Percentiles rank a stretch among this genome's conserved stretches.
These are phyloP conservation scores for Penicillium verrucosum DNA, from an alignment of 2,329 filamentous ascomycete genomes.

Conservation along the genomic window DNA sequence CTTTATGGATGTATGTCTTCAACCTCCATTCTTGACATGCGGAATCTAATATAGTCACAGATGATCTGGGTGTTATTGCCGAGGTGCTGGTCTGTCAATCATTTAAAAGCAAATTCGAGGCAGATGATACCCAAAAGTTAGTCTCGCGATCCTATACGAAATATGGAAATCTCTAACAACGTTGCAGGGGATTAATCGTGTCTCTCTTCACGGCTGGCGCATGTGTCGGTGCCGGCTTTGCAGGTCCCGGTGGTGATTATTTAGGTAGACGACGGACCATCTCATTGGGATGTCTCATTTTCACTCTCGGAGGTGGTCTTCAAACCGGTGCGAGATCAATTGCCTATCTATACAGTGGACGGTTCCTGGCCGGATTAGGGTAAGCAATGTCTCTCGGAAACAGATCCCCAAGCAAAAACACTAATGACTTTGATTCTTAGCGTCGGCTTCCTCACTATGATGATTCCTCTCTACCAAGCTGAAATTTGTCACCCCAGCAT, in stretches of 20 bases:
- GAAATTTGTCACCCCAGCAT: slow-evolving; percentile 77
- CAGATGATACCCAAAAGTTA: slow-evolving; percentile 32
- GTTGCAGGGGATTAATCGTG: slow-evolving; percentile 63
- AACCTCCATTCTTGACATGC: not conserved
- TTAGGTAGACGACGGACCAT: slow-evolving; percentile 71
- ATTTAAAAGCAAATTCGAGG: slow-evolving; percentile 33
- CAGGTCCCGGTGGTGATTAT: slow-evolving; percentile 61
- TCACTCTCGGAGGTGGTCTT: slow-evolving; percentile 67
- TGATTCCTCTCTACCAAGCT: slow-evolving; percentile 71
- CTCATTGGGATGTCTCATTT: slow-evolving; percentile 65
- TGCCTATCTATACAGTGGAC: slow-evolving; percentile 65
- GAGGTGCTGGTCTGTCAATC: slow-evolving; percentile 50
- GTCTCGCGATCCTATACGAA: not conserved
- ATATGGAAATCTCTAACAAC: not conserved
- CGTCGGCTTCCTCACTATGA: slow-evolving; percentile 61
- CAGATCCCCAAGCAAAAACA: slow-evolving; percentile 32
- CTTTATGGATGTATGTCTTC: slow-evolving; percentile 50
- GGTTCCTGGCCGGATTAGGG: slow-evolving; percentile 60
- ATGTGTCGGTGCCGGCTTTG: slow-evolving; percentile 65
- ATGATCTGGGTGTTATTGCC: slow-evolving; percentile 60
- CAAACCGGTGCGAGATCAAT: slow-evolving; percentile 66
- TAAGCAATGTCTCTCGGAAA: slow-evolving; percentile 21
- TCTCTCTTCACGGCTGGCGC: slow-evolving; percentile 75
- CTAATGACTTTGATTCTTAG: slow-evolving; percentile 36
- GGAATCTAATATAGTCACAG: slow-evolving; percentile 16